Base-by-base conservation (phyloP, 2,329 filamentous ascomycete genomes). In the Cladophialophora exuberans region DNA sequence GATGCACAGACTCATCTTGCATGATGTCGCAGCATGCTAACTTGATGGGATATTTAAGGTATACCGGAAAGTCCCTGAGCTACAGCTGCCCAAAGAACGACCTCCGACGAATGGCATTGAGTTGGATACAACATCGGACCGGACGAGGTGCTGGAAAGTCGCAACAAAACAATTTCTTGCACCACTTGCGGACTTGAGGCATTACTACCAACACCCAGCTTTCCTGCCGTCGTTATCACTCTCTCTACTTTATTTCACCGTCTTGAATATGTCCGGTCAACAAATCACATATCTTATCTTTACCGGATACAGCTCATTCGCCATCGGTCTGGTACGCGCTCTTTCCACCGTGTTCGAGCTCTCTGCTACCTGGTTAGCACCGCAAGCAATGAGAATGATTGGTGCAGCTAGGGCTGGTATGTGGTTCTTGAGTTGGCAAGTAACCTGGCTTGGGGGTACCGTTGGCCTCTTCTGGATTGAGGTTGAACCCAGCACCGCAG, bases 401-500 rank as follows among this genome's bases (percentile, higher is more conserved):
- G 83, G 84, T 0, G 72, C 79, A 1, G 74, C 89, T 6, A 75
- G 88, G n/a, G 78, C 81, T 0, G 88, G 87, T 0, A 75, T 90
- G 2, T 91, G 88, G 88, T 84, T 83, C 59, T 66, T 86, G 7
- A 84, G 80, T 52, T 88, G 84, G 81, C 86, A 90, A 65, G 73
- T 86, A n/a, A 53, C 74, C 2, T 84, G 79, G 61, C 71, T 85
- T 3, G 73, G 72, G 1, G 72, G 67, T 0, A 81, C 76, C 0
- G 68, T 78, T 2, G 62, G 66, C 2, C 67, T 75, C 15, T 82
- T 81, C 62, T 74, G 74, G 46, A 65, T 64, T 2, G 62, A 57
- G 11, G 59, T 15, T 4, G 76, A 39, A 7, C 58, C 59, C 10
- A 6, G 76, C 1, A 73, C 79, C 0, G 22, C 54, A 10, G 79